Evolutionary conservation across 495 filamentous ascomycete species (phyloP), one percentile per base, ranked within the genome.

Genomic region (Penicillium bovifimosum): DNA sequence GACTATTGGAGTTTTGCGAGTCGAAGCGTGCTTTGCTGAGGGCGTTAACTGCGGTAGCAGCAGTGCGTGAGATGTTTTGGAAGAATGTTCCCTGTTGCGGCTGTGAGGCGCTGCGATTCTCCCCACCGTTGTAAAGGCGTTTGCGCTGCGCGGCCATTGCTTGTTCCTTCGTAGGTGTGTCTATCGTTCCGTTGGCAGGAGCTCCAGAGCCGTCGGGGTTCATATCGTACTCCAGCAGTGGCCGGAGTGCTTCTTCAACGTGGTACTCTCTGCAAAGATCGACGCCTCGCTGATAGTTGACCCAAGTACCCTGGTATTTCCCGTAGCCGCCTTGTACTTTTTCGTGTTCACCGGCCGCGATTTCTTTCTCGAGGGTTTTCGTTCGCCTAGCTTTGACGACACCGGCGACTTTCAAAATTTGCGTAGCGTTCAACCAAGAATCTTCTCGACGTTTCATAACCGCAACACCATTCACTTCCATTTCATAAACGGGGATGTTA

Each of bases 261-360:
- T 90, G 87, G 64, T 98, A 96, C 65, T 95, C 88, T 38, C 84
- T 84, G 58, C 93, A 96, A 52, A 98, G 90, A 50, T 96, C 90
- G 29, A 95, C 80, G 3, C 92, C 93, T 47, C 92, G 79, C 36
- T 87, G 83, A 62, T 92, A 96, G 56, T 86, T 89, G 47, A 97
- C 93, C 93, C 93, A 98, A 3, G 93, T 98, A 16, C 93, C 93
- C 71, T 98, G 93, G 61, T 97, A 98, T 76, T 96, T 96, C 43
- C 93, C 93, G 63, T 98, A 98, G 7, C 93, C 95, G 9, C 93
- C 93, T 63, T 98, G 93, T 7, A 98, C 92, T 74, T 97, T 98
- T 64, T 98, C 93, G 67, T 98, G 92, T 60, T 93, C 88, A 50
- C 93, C 93, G 0, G 85, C 91, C 42, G 95, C 82, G 50, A 98